Evolutionary conservation across 306 rosid genomes (phyloP), one percentile per base, ranked within the genome.

Genomic region (Luffa acutangula): DNA sequence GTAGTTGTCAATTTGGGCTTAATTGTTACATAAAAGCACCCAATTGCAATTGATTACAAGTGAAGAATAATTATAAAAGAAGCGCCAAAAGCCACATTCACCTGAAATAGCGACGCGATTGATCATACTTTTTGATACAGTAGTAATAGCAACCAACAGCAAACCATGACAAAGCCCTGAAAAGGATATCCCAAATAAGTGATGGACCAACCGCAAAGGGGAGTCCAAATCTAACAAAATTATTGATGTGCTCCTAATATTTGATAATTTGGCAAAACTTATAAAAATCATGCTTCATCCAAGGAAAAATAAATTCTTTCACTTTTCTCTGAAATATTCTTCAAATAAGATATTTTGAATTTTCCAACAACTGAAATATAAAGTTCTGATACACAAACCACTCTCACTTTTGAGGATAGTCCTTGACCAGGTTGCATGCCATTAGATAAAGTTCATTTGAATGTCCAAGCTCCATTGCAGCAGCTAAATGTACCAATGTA

Each of bases 71-170:
- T 64, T 64, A 65, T 2, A 42, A 67, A 67, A 67, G 21, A 17
- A 67, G 48, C 33, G 3, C 41, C 76, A 75, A 79, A 59, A 75
- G 49, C 34, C 20, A 65, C 9, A 48, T 78, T 77, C 88, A 93
- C 99, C 97, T 87, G 89, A 95, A 95, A 89, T 89, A 93, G 36
- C 94, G 97, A 25, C 92, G 97, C 57, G 97, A 91, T 80, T 90
- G 96, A 58, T 87, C 97, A 66, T 90, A 95, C 89, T 95, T 95
- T 91, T 93, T 91, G 73, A 95, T 95, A 82, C 97, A 95, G 70
- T 89, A 95, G 83, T 95, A 95, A 86, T 95, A 95, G 89, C 99
- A 95, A 75, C 97, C 99, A 80, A 95, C 99, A 70, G 97, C 96
- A 87, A 93, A 95, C 99, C 99, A 95, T 51, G 99, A 91, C 74